phyloP scores from a whole-genome alignment of 306 rosid genomes.

The Aeschynomene evenia region DNA sequence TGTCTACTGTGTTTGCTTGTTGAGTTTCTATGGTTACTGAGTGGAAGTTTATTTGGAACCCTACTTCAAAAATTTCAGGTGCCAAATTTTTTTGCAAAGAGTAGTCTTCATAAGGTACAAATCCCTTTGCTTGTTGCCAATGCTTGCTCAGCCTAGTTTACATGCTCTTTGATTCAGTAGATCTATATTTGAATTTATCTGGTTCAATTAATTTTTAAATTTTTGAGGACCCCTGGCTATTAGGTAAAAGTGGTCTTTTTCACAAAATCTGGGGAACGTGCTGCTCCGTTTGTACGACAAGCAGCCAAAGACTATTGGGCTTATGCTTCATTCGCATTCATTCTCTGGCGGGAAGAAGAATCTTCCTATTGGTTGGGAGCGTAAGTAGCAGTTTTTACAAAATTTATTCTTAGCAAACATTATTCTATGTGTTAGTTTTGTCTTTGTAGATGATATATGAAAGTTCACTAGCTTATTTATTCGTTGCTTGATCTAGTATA shows the following conservation, averaged over 20 bases:
- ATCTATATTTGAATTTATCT: conserved; percentile 19
- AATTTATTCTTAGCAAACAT: background rate
- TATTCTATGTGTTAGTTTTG: conserved; percentile 4
- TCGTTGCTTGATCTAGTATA: conserved; percentile 16
- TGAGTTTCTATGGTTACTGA: conserved; percentile 8
- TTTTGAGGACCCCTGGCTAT: conserved; percentile 29
- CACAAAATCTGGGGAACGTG: conserved; percentile 81
- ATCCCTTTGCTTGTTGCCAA: conserved; percentile 14
- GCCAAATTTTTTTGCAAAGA: conserved; percentile 62
- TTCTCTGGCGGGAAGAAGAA: conserved; percentile 87
- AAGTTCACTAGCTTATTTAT: background rate
- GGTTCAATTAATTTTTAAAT: conserved; percentile 23
- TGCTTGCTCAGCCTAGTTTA: background rate
- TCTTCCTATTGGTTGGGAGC: conserved; percentile 77
- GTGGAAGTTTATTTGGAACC: conserved; percentile 22
- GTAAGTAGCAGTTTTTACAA: conserved; percentile 46
- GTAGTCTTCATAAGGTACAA: conserved; percentile 74
- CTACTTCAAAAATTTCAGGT: conserved; percentile 59
- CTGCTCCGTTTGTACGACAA: conserved; percentile 76
- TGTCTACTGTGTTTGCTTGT: background rate
- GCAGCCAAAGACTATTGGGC: conserved; percentile 72
- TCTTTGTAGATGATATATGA: conserved; percentile 8
- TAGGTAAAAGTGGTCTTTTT: conserved; percentile 84
- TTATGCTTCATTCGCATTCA: conserved; percentile 80
- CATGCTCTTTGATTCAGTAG: conserved; percentile 15